These are phyloP conservation scores for Scheffersomyces illinoinensis DNA, from an alignment of 1,139 yeast genomes.

Conservation along the genomic window DNA sequence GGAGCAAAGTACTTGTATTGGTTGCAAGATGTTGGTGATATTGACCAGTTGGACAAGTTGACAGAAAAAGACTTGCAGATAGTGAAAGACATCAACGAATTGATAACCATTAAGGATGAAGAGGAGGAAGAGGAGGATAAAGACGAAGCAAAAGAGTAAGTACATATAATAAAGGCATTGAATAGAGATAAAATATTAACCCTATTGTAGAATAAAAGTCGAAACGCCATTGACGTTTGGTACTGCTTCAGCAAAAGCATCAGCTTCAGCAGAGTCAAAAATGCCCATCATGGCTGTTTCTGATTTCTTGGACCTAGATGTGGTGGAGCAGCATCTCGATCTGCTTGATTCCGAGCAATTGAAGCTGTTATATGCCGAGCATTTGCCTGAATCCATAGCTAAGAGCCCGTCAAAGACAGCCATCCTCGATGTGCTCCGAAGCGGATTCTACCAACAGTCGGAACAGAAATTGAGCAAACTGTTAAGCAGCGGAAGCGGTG, in stretches of 20 bases:
- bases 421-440: slow-evolving; percentile 47
- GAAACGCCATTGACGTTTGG: background rate
- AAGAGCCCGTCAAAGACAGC: slow-evolving; percentile 37
- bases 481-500: slow-evolving; percentile 41
- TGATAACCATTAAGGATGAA: slow-evolving; percentile 47
- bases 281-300: slow-evolving; percentile 30
- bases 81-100: slow-evolving; percentile 51
- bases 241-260: background rate
- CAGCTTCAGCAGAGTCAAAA: background rate
- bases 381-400: slow-evolving; percentile 45
- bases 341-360: slow-evolving; percentile 38
- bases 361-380: slow-evolving; percentile 32
- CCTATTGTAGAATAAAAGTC: background rate
- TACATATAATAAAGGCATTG: slow-evolving; percentile 2
- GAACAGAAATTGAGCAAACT: slow-evolving; percentile 45
- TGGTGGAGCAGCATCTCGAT: slow-evolving; percentile 41
- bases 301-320: slow-evolving; percentile 42
- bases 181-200: background rate
- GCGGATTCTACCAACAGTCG: slow-evolving; percentile 56
- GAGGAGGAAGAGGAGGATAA: slow-evolving; percentile 48
- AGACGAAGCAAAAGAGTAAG: slow-evolving; percentile 16
- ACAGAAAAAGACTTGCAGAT: slow-evolving; percentile 63
- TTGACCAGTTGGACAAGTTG: slow-evolving; percentile 59
- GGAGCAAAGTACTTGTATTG: slow-evolving; percentile 86
- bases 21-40: slow-evolving; percentile 83